Percentiles rank a stretch among this genome's conserved stretches.
Evolutionary conservation across 164 flowering plant genomes (phyloP).

Genomic region (Saururus chinensis): DNA sequence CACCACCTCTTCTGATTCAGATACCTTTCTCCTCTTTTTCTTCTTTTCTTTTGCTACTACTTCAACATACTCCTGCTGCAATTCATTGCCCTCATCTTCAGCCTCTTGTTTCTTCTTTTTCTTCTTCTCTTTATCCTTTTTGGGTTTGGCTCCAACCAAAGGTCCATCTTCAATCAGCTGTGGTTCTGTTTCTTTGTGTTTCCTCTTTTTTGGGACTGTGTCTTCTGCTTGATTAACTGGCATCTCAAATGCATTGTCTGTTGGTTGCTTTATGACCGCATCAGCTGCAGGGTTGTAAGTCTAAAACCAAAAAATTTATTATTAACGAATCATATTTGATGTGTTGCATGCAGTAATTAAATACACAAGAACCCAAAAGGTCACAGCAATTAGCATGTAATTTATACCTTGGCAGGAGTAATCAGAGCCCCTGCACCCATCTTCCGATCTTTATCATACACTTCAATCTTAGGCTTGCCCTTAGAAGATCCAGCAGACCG

Average conservation of each 20-base stretch:
- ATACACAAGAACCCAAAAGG: slow-evolving; percentile 40
- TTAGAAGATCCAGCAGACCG: slow-evolving; percentile 78
- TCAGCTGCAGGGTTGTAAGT: slow-evolving; percentile 77
- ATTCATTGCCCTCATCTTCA: slow-evolving; percentile 12
- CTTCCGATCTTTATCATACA: slow-evolving; percentile 75
- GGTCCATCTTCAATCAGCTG: slow-evolving; percentile 7
- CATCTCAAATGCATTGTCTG: slow-evolving; percentile 7
- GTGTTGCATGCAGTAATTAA: too few relatives aligned
- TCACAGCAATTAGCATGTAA: background rate
- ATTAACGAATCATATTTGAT: slow-evolving; percentile 39
- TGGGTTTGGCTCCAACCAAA: slow-evolving; percentile 11
- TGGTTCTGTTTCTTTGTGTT: slow-evolving; percentile 17
- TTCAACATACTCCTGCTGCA: background rate
- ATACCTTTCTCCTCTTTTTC: slow-evolving; percentile 25
- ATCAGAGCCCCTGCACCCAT: slow-evolving; percentile 63
- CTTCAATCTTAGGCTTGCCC: slow-evolving; percentile 88
- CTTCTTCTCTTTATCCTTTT: slow-evolving; percentile 8
- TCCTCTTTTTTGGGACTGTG: slow-evolving; percentile 18
- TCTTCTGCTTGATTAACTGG: slow-evolving; percentile 5
- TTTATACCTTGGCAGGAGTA: slow-evolving; percentile 72
- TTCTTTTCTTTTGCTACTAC: slow-evolving; percentile 5
- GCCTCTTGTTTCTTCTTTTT: slow-evolving; percentile 12
- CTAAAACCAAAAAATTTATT: slow-evolving; percentile 21
- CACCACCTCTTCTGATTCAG: slow-evolving; percentile 8
- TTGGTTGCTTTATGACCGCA: slow-evolving; percentile 28